phyloP scores from a whole-genome alignment of 331 rosid genomes.

The Dryas integrifolia region DNA sequence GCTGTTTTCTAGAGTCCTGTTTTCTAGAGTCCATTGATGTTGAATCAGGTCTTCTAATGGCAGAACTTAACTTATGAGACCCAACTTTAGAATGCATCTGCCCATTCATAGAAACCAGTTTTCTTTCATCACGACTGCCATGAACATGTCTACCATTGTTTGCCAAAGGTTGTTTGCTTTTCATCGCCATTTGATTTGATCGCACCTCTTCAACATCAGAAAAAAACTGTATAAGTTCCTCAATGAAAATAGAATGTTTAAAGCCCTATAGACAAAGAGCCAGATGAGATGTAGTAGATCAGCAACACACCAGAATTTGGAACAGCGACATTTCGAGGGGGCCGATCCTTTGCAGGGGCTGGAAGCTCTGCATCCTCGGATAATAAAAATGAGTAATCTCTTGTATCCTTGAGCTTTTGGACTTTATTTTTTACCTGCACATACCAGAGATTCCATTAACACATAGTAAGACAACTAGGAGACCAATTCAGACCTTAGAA shows the following conservation, averaged over 20 bases:
- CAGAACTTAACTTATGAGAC: slow-evolving; percentile 45
- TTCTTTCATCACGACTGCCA: slow-evolving; percentile 44
- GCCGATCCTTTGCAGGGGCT: slow-evolving; percentile 52
- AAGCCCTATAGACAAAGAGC: slow-evolving; percentile 30
- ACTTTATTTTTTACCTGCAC: slow-evolving; percentile 56
- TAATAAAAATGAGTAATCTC: slow-evolving; percentile 85
- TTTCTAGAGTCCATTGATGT: slow-evolving; percentile 48
- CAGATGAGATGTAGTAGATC: slow-evolving; percentile 23
- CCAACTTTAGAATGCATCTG: slow-evolving; percentile 40
- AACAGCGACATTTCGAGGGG: slow-evolving; percentile 31
- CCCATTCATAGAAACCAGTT: slow-evolving; percentile 13
- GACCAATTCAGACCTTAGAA: background rate
- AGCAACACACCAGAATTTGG: slow-evolving; percentile 55
- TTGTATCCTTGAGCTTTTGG: slow-evolving; percentile 69
- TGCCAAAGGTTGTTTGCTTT: slow-evolving; percentile 48
- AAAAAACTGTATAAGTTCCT: slow-evolving; percentile 57
- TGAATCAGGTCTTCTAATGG: slow-evolving; percentile 41
- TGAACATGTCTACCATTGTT: slow-evolving; percentile 38
- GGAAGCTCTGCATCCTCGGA: slow-evolving; percentile 74
- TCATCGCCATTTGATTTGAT: slow-evolving; percentile 47
- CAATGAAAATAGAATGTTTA: slow-evolving; percentile 40
- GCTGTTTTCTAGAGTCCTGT: slow-evolving; percentile 65
- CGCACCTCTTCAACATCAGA: slow-evolving; percentile 63
- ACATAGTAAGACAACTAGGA: background rate
- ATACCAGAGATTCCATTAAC: slow-evolving; percentile 22